A percentile compares a stretch with the other conserved stretches of the same genome.
Conservation (phyloP, 805 yeast species). For the Cyberlindnera saturnus region DNA sequence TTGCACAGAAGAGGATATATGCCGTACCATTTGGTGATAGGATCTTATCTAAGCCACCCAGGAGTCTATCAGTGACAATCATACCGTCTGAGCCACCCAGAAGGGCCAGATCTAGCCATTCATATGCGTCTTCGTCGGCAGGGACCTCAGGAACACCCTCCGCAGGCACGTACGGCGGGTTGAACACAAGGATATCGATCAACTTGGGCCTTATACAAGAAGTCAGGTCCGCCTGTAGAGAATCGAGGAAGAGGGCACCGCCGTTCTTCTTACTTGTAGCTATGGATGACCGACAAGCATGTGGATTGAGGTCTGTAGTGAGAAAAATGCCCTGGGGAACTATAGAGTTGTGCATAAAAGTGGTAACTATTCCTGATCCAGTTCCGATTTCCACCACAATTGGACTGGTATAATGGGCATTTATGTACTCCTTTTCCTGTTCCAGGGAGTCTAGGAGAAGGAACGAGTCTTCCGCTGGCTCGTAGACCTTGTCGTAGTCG, state of each 20-base stretch:
- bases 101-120: conserved; percentile 86
- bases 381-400: conserved; percentile 80
- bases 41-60: conserved; percentile 45
- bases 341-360: conserved; percentile 62
- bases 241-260: conserved; percentile 33
- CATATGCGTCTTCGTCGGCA: conserved; percentile 36
- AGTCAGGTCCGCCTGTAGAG: conserved; percentile 54
- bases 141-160: conserved; percentile 65
- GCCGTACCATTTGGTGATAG: conserved; percentile 67
- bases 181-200: conserved; percentile 76
- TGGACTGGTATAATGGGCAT: conserved; percentile 34
- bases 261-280: conserved; percentile 37
- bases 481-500: conserved; percentile 75
- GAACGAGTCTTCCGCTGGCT: conserved; percentile 92
- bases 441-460: conserved; percentile 79
- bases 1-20: conserved; percentile 84
- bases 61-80: conserved; percentile 67
- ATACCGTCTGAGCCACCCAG: conserved; percentile 89
- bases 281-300: conserved; percentile 55
- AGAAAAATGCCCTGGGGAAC: conserved; percentile 47
- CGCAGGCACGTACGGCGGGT: conserved; percentile 97
- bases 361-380: conserved; percentile 85
- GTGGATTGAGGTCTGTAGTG: conserved; percentile 77
- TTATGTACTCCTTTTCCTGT: conserved; percentile 37
- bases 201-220: conserved; percentile 36